Conservation (phyloP, 805 yeast species). For the Sugiyamaella valdiviana region DNA sequence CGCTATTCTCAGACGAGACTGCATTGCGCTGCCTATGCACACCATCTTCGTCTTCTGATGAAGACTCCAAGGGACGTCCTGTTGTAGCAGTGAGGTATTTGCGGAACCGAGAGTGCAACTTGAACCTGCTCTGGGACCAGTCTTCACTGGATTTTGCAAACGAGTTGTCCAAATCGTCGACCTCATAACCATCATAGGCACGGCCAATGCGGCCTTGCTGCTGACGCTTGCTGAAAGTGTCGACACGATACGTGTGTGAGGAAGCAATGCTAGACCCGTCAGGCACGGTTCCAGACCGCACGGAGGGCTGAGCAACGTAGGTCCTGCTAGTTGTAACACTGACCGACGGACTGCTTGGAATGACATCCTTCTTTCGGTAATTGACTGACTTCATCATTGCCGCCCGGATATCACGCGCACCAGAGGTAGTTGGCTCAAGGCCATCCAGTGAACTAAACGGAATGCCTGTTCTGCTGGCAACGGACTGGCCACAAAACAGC, state of each 20-base stretch:
- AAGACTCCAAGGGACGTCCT: background rate
- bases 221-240: background rate
- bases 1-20: background rate
- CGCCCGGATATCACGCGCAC: background rate
- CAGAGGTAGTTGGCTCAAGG: background rate
- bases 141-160: background rate
- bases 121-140: background rate
- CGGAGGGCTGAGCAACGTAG: background rate
- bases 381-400: background rate
- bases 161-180: background rate
- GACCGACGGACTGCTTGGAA: background rate
- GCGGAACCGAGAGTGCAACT: background rate
- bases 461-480: slow-evolving; percentile 12
- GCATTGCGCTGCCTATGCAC: background rate
- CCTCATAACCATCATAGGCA: background rate
- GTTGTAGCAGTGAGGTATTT: background rate
- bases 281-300: background rate
- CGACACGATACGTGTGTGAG: background rate
- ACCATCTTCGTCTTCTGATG: background rate
- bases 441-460: slow-evolving; percentile 16
- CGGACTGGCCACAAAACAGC: background rate
- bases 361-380: background rate
- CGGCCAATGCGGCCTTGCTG: background rate
- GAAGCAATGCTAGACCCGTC: background rate
- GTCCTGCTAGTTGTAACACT: background rate